Base-by-base conservation (phyloP, 345 rosid species). In the Sisymbrium altissimum region DNA sequence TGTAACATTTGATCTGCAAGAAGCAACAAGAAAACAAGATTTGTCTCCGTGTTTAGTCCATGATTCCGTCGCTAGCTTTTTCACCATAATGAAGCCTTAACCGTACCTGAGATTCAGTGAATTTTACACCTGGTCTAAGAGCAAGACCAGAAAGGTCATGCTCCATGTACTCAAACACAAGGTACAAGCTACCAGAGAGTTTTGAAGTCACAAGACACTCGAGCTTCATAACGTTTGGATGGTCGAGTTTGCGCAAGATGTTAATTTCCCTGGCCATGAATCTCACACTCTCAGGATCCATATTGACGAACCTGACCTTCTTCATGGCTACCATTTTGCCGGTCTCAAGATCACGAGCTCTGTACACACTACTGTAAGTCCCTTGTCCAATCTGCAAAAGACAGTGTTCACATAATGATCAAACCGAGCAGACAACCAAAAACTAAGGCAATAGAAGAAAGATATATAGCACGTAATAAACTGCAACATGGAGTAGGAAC, bases 211-310 rank as follows among this genome's bases (percentile, higher is more conserved):
- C 97, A 65, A 95, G 83, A 46, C 98, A 96, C 74, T 95, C 96
- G 73, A 95, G 76, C 81, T 92, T 95, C 69, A 95, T 83, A 66
- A 95, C 94, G 64, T 95, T 95, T 33, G 88, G 88, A 83, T 95
- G 99, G 79, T 95, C 92, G 55, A 95, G 78, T 84, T 87, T 91
- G 56, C 96, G 90, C 78, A 95, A 36, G 65, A 95, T 89, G 58
- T 87, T 86, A 77, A 92, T 95, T 85, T 92, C 98, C 76, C 99
- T 83, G 9, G 98, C 98, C 99, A 95, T 95, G 77, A 95, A 95
- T 70, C 86, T 90, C 68, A 95, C 99, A 17, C 99, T 95, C 81
- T 95, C 99, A 0, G 96, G 98, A 80, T 95, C 99, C 86, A 92
- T 72, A 84, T 92, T 89, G 64, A 88, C 97, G 56, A 94, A 91